Evolutionary conservation across 805 yeast species (phyloP).

Genomic region (Naumovozyma dairenensis): DNA sequence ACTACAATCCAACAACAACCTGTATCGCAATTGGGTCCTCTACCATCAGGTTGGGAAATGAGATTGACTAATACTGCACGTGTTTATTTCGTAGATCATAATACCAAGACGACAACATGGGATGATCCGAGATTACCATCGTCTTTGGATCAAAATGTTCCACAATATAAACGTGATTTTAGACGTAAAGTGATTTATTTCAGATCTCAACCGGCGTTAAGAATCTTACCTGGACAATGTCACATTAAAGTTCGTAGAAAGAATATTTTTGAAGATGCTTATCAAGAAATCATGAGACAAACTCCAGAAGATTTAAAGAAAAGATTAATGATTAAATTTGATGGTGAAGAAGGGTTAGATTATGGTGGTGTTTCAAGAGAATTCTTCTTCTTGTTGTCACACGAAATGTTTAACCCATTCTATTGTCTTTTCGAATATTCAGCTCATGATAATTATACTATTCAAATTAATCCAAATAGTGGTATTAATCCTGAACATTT

Average conservation of each 20-base stretch:
- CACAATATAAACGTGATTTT: constrained; percentile 98
- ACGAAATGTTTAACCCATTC: constrained; percentile 97
- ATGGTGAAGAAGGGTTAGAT: constrained; percentile 98
- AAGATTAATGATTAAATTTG: constrained; percentile 94
- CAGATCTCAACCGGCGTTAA: constrained; percentile 94
- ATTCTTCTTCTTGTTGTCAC: constrained; percentile 90
- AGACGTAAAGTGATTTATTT: constrained; percentile 95
- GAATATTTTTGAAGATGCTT: constrained; percentile 93
- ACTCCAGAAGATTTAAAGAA: constrained; percentile 97
- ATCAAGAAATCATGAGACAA: constrained; percentile 97
- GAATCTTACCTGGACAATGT: constrained; percentile 97
- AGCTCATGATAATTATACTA: constrained; percentile 94
- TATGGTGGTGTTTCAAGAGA: constrained; percentile 99
- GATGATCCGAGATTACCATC: constrained; percentile 98
- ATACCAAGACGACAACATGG: constrained; percentile 99
- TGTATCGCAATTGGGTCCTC: constrained; percentile 92
- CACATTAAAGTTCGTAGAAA: constrained; percentile 96
- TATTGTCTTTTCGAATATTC: constrained; percentile 96
- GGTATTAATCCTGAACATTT: constrained; percentile 96
- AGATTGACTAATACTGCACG: constrained; percentile 97
- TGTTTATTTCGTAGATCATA: constrained; percentile 97
- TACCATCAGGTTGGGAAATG: constrained; percentile 99
- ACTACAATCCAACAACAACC: constrained; percentile 97
- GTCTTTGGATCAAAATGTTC: constrained; percentile 94
- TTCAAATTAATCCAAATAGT: constrained; percentile 95